phyloP scores from a whole-genome alignment of 2,329 filamentous ascomycete genomes.

The Talaromyces marneffei region DNA sequence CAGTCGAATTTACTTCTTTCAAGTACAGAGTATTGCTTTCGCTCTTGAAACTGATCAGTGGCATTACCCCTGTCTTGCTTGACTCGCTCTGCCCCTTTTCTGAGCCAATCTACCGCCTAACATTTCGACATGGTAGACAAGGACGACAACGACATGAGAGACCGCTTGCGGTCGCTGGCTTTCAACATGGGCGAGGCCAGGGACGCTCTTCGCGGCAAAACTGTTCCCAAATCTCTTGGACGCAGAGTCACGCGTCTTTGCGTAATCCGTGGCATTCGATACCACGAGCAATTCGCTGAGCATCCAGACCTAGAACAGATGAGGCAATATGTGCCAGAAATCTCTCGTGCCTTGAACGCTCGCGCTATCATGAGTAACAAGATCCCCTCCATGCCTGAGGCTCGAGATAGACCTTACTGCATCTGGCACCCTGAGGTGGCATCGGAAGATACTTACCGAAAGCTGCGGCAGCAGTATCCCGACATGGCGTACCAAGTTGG shows the following conservation, averaged over 20 bases:
- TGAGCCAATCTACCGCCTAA: not conserved
- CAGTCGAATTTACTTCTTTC: not conserved
- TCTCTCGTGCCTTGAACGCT: slow-evolving; percentile 15
- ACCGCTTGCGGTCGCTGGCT: not conserved
- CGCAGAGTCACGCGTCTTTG: not conserved
- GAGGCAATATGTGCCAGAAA: slow-evolving; percentile 6
- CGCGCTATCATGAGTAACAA: slow-evolving; percentile 16
- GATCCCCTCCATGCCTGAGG: slow-evolving; percentile 10
- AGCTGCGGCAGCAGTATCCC: slow-evolving; percentile 15
- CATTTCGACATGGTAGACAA: not conserved
- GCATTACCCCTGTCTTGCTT: not conserved
- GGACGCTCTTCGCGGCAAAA: not conserved
- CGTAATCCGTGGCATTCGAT: not conserved
- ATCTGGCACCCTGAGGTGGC: slow-evolving; percentile 16
- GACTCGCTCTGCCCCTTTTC: not conserved
- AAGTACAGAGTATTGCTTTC: not conserved
- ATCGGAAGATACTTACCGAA: slow-evolving; percentile 9
- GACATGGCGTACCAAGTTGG: slow-evolving; percentile 35
- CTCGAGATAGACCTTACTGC: slow-evolving; percentile 14
- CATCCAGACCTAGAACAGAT: not conserved
- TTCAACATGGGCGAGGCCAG: not conserved
- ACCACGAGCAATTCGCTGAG: not conserved
- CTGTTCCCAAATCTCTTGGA: not conserved
- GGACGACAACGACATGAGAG: not conserved
- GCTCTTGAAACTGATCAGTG: not conserved